Conservation (phyloP, 2,329 filamentous ascomycete genomes). For the Dactylellina sp. region DNA sequence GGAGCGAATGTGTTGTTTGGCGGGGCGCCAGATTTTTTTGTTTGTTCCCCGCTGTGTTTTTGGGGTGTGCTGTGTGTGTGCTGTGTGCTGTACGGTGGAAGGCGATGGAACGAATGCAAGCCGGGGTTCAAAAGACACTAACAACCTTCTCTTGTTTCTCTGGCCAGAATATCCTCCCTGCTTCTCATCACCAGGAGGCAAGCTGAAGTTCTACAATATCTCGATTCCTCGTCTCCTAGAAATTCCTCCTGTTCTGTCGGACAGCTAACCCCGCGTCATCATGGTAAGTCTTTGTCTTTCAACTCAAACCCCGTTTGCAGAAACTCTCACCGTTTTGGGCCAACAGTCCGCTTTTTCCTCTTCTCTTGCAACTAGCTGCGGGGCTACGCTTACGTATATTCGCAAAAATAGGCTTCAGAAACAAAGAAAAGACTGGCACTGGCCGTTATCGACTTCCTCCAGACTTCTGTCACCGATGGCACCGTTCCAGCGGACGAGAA, state of each 20-base stretch:
- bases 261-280: slow-evolving; percentile 20
- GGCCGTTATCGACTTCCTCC: slow-evolving; percentile 95
- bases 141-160: slow-evolving; percentile 4
- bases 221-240: slow-evolving; percentile 1
- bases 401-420: slow-evolving; percentile 61
- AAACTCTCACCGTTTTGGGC: slow-evolving; percentile 50
- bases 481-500: slow-evolving; percentile 87
- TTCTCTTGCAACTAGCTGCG: slow-evolving; percentile 33
- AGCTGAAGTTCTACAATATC: slow-evolving; percentile 4
- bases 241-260: neutral
- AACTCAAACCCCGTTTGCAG: slow-evolving; percentile 6
- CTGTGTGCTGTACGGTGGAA: slow-evolving; percentile 20
- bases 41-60: slow-evolving; percentile 47
- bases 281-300: slow-evolving; percentile 47
- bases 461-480: slow-evolving; percentile 84
- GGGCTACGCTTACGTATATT: slow-evolving; percentile 15
- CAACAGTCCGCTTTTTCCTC: neutral
- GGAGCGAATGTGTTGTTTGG: slow-evolving; percentile 15
- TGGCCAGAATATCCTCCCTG: slow-evolving; percentile 13
- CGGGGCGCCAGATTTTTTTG: slow-evolving; percentile 25
- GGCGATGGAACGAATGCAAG: slow-evolving; percentile 43
- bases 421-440: slow-evolving; percentile 91
- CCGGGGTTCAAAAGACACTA: slow-evolving; percentile 10
- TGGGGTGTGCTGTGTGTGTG: too few relatives aligned
- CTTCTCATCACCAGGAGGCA: slow-evolving; percentile 9